Evolutionary conservation across 148 eudicot genomes (phyloP).

Genomic region (Spergularia bocconei): DNA sequence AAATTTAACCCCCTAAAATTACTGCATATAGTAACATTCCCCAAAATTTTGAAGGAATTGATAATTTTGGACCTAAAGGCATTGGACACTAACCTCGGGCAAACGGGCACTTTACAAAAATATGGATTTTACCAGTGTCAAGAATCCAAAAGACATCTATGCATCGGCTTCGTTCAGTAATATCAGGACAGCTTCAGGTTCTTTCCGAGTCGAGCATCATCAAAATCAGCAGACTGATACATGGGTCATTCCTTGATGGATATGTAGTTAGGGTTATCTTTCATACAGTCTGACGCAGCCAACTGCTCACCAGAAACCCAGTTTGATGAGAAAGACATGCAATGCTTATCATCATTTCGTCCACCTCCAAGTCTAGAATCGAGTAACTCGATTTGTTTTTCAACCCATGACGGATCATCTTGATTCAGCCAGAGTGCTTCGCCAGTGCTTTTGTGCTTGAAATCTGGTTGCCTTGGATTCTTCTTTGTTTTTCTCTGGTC

Average conservation of each 20-base stretch:
- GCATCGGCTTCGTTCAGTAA: too few species aligned
- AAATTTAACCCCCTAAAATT: too few species aligned
- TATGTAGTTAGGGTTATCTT: not conserved
- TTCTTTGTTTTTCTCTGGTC: constrained; percentile 49
- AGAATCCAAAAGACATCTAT: too few species aligned
- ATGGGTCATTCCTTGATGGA: not conserved
- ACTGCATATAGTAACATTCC: too few species aligned
- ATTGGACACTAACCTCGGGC: too few species aligned
- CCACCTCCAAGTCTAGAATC: constrained; percentile 36
- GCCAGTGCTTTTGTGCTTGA: constrained; percentile 56
- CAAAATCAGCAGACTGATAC: not conserved
- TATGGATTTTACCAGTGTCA: too few species aligned
- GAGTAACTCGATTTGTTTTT: constrained; percentile 45
- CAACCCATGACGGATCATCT: constrained; percentile 66
- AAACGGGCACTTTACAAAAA: too few species aligned
- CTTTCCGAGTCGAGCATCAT: too few species aligned
- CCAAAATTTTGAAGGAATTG: too few species aligned
- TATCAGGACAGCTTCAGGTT: too few species aligned
- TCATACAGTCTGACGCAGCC: not conserved
- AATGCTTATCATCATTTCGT: not conserved
- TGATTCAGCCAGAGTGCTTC: constrained; percentile 64
- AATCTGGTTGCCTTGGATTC: constrained; percentile 54
- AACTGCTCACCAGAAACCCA: constrained; percentile 7
- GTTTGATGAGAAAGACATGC: not conserved
- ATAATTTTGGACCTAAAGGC: too few species aligned